Base-by-base conservation (phyloP, 768 basidiomycete genomes). In the Amanita phalloides region DNA sequence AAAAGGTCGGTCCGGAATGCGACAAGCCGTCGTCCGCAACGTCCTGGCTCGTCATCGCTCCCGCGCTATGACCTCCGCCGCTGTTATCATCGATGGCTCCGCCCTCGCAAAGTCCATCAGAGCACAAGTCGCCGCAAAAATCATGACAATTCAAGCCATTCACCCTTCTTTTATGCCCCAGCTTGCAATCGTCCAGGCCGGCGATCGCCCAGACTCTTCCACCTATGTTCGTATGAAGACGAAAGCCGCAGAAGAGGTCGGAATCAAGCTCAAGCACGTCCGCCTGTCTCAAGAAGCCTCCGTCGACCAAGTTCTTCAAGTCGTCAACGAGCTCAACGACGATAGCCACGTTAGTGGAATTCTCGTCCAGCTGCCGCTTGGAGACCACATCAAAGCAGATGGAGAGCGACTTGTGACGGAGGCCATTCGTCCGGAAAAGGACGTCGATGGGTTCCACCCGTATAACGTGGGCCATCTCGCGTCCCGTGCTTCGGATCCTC, bases 361-460 rank as follows among this genome's bases (percentile, higher is more conserved):
- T 45, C 77, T 99, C 45, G 96, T 99, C 2, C 96, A 99, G 68
- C 82, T 98, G 10, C 96, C 96, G 21, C 81, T 99, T 1, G 87
- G 88, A 9, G 76, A 84, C 25, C 88, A 93, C 55, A 79, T 97
- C 54, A 77, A 75, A 32, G 64, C 85, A 6, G 89, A 87, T 30
- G 91, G 82, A 21, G 94, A 96, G 65, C 84, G 92, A 49, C 75
- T 76, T 23, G 87, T 99, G 48, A 97, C 93, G n/a, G 95, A 98
- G 67, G 85, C 90, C 9, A 82, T 99, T 54, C 87, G 82, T 54
- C 91, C 92, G 14, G 79, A 85, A 65, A 99, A 99, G 71, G 96
- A 99, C 59, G 86, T 99, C 54, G 96, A 99, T 66, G 96, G 93
- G 90, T 99, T 99, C 75, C 92, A 97, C 71, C 92, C 95, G 4